phyloP scores from a whole-genome alignment of 106 monocot species.

The Posidonia australis region DNA sequence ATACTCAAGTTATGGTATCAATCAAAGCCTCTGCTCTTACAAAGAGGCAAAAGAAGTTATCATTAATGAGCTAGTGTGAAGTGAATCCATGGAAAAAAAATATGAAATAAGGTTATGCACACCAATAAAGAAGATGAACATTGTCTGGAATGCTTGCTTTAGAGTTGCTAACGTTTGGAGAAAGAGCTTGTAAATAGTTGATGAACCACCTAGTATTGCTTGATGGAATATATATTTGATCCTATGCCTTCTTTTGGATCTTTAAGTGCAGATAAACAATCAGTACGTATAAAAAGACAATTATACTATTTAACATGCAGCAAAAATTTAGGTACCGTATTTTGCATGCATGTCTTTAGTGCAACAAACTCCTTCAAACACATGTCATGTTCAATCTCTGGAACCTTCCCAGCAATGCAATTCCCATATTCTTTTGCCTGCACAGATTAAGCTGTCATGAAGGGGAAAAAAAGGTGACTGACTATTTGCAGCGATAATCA shows the following conservation, averaged over 20 bases:
- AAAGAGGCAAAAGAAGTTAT: background rate
- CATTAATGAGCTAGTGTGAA: too few relatives aligned
- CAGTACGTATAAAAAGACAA: conserved; percentile 3
- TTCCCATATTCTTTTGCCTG: conserved; percentile 39
- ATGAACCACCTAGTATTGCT: background rate
- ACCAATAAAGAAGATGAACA: background rate
- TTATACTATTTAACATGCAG: background rate
- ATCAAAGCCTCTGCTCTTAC: background rate
- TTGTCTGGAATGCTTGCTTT: background rate
- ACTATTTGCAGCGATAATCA: too few relatives aligned
- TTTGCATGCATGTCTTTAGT: conserved; percentile 83
- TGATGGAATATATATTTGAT: background rate
- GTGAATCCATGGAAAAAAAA: too few relatives aligned
- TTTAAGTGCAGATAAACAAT: conserved; percentile 18
- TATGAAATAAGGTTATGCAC: too few relatives aligned
- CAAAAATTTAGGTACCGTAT: conserved; percentile 30
- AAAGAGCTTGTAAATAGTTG: background rate
- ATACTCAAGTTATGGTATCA: background rate
- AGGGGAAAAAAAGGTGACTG: too few relatives aligned
- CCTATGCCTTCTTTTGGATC: conserved; percentile 48
- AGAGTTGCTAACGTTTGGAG: background rate
- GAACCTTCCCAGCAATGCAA: conserved; percentile 76
- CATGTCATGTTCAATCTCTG: conserved; percentile 88
- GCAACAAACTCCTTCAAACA: conserved; percentile 84
- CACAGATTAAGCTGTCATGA: background rate